A percentile compares a stretch with the other conserved stretches of the same genome.
Evolutionary conservation across 768 basidiomycete genomes (phyloP).

Genomic region (Tylopilus sp.): DNA sequence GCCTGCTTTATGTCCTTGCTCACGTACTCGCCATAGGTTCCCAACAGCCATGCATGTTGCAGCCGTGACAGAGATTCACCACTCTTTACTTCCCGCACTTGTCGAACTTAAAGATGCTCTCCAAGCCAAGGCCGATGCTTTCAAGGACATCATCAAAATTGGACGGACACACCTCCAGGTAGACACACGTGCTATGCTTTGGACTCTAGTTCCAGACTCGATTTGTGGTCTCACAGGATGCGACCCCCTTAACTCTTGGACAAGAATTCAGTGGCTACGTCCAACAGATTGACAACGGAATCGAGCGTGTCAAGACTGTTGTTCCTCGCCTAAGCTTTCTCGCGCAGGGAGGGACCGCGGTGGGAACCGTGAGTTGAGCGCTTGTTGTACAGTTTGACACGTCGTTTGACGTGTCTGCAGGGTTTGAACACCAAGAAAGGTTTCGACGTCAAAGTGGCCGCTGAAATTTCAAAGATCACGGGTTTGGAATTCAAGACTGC

Average conservation of each 20-base stretch:
- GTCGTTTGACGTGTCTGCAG: constrained; percentile 38
- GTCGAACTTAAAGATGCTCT: constrained; percentile 81
- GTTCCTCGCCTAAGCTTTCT: constrained; percentile 84
- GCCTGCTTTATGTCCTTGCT: not conserved
- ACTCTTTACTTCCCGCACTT: constrained; percentile 80
- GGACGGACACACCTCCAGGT: constrained; percentile 95
- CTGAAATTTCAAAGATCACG: constrained; percentile 87
- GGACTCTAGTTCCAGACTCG: not conserved
- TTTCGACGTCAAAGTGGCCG: constrained; percentile 92
- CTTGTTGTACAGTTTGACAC: not conserved
- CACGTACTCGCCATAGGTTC: constrained; percentile 54
- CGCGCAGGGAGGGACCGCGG: constrained; percentile 98
- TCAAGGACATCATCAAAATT: constrained; percentile 95
- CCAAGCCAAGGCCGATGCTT: constrained; percentile 75
- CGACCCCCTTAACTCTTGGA: constrained; percentile 94
- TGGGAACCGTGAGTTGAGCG: constrained; percentile 75
- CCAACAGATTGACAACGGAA: constrained; percentile 88
- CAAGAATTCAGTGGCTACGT: constrained; percentile 99
- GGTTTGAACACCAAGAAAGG: constrained; percentile 96
- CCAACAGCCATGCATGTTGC: constrained; percentile 99
- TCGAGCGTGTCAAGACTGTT: constrained; percentile 75
- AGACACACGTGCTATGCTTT: not conserved
- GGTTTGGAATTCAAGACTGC: constrained; percentile 92
- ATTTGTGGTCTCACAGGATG: constrained; percentile 57
- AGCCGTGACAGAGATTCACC: constrained; percentile 83